Evolutionary conservation across 345 rosid species (phyloP), one percentile per base, ranked within the genome.

Genomic region (Noccaea caerulescens): DNA sequence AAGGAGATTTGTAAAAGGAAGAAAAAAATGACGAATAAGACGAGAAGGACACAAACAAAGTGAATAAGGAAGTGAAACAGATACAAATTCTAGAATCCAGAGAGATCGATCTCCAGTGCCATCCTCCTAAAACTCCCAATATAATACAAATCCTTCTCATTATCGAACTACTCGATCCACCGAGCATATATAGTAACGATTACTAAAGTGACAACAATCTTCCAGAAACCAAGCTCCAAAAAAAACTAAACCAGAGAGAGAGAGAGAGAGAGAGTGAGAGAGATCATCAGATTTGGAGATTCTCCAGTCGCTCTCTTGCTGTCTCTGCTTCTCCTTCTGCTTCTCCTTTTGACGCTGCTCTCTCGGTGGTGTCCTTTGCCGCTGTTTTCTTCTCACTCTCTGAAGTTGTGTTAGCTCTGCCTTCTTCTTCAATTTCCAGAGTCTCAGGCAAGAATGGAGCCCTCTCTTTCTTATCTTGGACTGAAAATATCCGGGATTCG

Each of bases 231-330:
- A 79, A 80, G 73, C 64, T 74, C 23, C 69, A 69, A 60, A 66
- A 57, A 9, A 34, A 39, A 41, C 39, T 41, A 53, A 70, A 60
- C 60, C 56, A 33, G 61, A 53, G 38, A 39, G 41, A 32, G 51
- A 66, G 10, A 11, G 44, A 27, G 38, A 39, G 41, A 32, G 51
- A 33, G 61, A 53, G 38, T 10, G 41, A 32, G 51, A 66, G 10
- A 11, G 44, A 27, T 60, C 51, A 23, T 81, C 85, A 89, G 66
- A 89, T 80, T 59, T 77, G 80, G 52, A 88, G 89, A 69, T 82
- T 84, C 71, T 80, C 88, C 79, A 89, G 27, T 34, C 18, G 71
- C 73, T 74, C 69, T 73, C 75, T 79, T 63, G 75, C 76, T 8
- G 79, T 81, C 55, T 74, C 82, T 4, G 56, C 34, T 80, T 82